Base-by-base conservation (phyloP, 305 asterid species). In the Striga hermonthica region DNA sequence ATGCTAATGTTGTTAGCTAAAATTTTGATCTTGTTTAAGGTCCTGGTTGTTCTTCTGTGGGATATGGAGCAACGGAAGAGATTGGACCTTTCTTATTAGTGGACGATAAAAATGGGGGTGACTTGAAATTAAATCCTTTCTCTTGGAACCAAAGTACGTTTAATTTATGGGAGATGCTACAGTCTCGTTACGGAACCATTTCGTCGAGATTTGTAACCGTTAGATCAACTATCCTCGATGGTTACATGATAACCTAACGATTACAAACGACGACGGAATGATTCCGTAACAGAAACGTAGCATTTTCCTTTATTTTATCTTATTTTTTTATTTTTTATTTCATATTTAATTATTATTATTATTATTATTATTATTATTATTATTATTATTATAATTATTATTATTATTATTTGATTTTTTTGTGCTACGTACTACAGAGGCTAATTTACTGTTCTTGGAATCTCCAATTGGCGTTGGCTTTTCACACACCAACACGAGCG, bases 11-110 rank as follows among this genome's bases (percentile, higher is more conserved):
- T 48, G 54, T n/a, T 4, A 48, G 8, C 9, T 39, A 39, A 39
- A 22, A 22, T 22, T 45, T 9, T 45, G 10, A 45, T 9, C 4
- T 45, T 45, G n/a, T n/a, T 75, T 72, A 74, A 91, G 98, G 98
- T 55, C 98, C 98, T 13, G 98, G 98, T 34, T 91, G 98, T 76
- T 91, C 98, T 16, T 91, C 98, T 55, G 98, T 86, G 80, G 96
- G 95, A 80, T 91, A 91, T 68, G 98, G 98, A 66, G 98, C 96
- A 78, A 84, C 96, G 49, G 96, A 91, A 81, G 96, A 91, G 70
- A 86, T 91, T 66, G 98, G 98, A 61, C 98, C 98, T 63, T 89
- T 89, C 71, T 83, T 91, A 31, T 80, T 85, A 49, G 87, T 81
- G 72, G 47, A 47, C 9, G 10, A 7, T 47, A 47, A 47, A 6